Base-by-base conservation (phyloP, 2,329 filamentous ascomycete genomes). In the Cytospora mali region DNA sequence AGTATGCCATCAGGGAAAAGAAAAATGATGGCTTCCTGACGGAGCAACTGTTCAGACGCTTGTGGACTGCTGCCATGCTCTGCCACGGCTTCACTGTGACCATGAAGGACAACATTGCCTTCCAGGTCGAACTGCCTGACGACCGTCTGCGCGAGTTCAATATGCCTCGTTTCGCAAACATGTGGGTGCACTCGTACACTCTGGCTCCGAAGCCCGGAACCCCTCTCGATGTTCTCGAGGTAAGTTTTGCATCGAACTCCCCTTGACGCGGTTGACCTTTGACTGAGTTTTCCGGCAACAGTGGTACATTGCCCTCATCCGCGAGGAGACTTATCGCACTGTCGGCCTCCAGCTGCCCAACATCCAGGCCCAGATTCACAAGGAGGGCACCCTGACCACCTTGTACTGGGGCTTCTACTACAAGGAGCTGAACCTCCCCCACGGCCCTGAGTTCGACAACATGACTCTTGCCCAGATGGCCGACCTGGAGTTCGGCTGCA, bases 41-140 rank as follows among this genome's bases (percentile, higher is more conserved):
- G n/a, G 62, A 68, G 0, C 80, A 81, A 69, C 78, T 90, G 0
- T 74, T 84, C 33, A 79, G 79, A 64, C 83, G 86, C 13, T 74
- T 89, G 31, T 75, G 79, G 49, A 74, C 73, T 11, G 77, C 84
- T 1, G 81, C 81, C 23, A 79, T 89, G 75, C 72, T 75, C 3
- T 89, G 87, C 69, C 78, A 81, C 2, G 87, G 86, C 1, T 88
- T 89, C 70, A 86, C 83, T 4, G 76, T 82, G 1, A 65, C 80
- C n/a, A 83, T 85, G 76, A 88, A 88, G 73, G 83, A 87, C 68
- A 81, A 85, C 67, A 77, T 89, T 66, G 78, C 81, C 7, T 78
- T 68, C 58, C 58, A 78, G n/a, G 74, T 74, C 3, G 70, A 72
- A 18, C 68, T 84, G 65, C 49, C 69, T 0, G 73, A 78, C 0